phyloP scores from a whole-genome alignment of 495 filamentous ascomycete genomes.

The Parachaetomium inaequale region DNA sequence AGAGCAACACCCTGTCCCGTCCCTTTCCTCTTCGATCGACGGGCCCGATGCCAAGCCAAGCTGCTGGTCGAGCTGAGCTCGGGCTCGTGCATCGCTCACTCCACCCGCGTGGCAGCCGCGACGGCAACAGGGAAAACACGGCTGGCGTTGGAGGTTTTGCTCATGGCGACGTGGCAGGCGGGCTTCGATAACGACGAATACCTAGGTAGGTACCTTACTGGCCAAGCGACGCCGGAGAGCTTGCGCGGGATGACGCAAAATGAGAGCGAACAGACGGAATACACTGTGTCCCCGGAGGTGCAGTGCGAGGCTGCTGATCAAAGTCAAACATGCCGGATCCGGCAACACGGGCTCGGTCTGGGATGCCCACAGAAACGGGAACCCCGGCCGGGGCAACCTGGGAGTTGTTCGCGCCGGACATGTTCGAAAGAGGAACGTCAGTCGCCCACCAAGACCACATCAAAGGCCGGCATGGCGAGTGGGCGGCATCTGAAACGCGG shows the following conservation, averaged over 20 bases:
- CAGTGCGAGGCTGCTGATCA: too few relatives aligned
- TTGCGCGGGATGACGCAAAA: slow-evolving; percentile 5
- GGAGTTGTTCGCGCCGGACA: background rate
- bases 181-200: too few relatives aligned
- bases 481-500: background rate
- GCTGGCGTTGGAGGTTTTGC: background rate
- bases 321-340: background rate
- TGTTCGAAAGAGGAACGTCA: background rate
- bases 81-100: background rate
- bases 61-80: slow-evolving; percentile 11
- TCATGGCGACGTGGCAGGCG: slow-evolving; percentile 5
- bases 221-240: background rate
- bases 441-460: background rate
- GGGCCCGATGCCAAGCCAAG: background rate
- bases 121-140: background rate
- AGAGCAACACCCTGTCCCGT: too few relatives aligned
- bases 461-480: background rate
- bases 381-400: too few relatives aligned
- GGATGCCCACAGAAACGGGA: background rate
- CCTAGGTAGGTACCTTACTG: too few relatives aligned
- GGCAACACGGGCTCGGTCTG: background rate
- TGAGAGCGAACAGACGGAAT: too few relatives aligned
- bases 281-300: too few relatives aligned
- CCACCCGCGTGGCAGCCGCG: slow-evolving; percentile 2
- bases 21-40: background rate